Base-by-base conservation (phyloP, 192 early-diverging fungal species). In the Entophlyctis luteolus region DNA sequence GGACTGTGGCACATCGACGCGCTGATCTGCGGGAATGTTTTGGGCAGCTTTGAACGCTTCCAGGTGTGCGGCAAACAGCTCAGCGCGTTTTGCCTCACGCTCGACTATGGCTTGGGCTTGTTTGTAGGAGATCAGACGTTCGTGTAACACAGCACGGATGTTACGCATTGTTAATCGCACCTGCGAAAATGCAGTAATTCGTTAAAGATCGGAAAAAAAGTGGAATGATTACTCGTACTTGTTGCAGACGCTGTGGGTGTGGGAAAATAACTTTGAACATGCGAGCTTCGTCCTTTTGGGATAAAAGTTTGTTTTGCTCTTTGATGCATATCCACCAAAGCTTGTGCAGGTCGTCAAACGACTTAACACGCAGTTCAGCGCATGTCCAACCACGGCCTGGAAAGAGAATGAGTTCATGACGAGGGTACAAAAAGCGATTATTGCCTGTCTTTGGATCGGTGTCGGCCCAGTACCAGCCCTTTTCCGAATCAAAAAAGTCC, bases 331-430 rank as follows among this genome's bases (percentile, higher is more conserved):
- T 67, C 77, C 79, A 95, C 96, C 96, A 98, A 66, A 98, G 79
- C 76, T 89, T 90, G 76, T 96, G 96, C 63, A 98, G 80, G 75
- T 98, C 96, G 39, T 98, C 93, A 81, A 95, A 98, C 48, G 87
- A 90, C 83, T 98, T 98, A 62, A 79, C 71, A 20, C 96, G 84
- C 59, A 98, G 83, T 77, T 97, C 96, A 33, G 84, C 83, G 10
- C 90, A 89, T 57, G 79, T 77, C 96, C 96, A 98, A 48, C 91
- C 84, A 14, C 94, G 87, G 31, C 96, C 90, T 90, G 38, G 16
- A 45, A 14, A 29, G 16, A 49, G 4, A 16, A 58, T 8, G 8
- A 27, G 20, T 32, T 18, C 28, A 67, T 8, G 28, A 59, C n/a
- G 20, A 12, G 5, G 16, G 20, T 38, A 3, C 4, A 36, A 42